Evolutionary conservation across 2,329 filamentous ascomycete species (phyloP).

Genomic region (Fusarium sp.): DNA sequence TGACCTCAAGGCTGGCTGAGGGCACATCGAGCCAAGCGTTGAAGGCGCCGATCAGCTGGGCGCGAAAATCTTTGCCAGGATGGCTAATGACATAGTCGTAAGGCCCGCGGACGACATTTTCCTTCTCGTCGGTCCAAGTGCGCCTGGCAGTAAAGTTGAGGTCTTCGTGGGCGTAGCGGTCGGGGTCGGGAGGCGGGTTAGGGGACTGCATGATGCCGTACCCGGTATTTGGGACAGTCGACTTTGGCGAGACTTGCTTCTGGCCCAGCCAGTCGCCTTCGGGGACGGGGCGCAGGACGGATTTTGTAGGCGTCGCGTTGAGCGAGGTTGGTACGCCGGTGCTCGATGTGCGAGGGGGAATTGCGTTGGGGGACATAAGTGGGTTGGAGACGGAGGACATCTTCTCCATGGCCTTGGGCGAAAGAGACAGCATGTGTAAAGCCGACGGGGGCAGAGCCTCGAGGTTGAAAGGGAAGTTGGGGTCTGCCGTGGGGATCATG

Average conservation of each 20-base stretch:
- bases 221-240: constrained; percentile 23
- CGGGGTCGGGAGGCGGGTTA: constrained; percentile 62
- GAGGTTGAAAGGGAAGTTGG: constrained; percentile 34
- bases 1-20: constrained; percentile 76
- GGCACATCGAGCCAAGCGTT: constrained; percentile 86
- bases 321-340: constrained; percentile 43
- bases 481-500: constrained; percentile 47
- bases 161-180: constrained; percentile 69
- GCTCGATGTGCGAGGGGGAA: constrained; percentile 80
- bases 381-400: constrained; percentile 44
- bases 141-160: constrained; percentile 66
- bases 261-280: constrained; percentile 74
- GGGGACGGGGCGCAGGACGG: constrained; percentile 66
- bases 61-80: constrained; percentile 88
- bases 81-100: constrained; percentile 85
- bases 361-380: constrained; percentile 70
- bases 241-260: constrained; percentile 46
- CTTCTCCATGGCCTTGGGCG: constrained; percentile 45
- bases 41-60: constrained; percentile 84
- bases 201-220: constrained; percentile 53
- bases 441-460: constrained; percentile 37
- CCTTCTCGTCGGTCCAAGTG: constrained; percentile 81
- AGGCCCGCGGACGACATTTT: constrained; percentile 82
- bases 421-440: constrained; percentile 46
- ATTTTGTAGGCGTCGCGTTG: constrained; percentile 53